A percentile compares a stretch with the other conserved stretches of the same genome.
Conservation (phyloP, 1,284 basidiomycete species). For the Malassezia caprae region DNA sequence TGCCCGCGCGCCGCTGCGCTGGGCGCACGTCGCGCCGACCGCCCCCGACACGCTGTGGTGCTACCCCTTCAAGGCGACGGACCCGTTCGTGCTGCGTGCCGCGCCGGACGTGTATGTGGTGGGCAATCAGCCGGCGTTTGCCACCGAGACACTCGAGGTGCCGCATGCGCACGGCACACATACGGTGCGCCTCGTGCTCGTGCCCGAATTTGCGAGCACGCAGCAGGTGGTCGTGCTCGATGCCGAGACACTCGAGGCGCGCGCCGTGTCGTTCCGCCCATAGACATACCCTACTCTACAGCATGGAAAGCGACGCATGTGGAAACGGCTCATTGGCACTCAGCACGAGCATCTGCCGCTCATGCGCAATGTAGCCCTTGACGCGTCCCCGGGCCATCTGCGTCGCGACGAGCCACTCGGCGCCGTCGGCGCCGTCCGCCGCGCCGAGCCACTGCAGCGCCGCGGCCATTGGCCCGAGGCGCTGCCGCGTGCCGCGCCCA, state of each 20-base stretch:
- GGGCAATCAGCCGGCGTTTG: slow-evolving; percentile 66
- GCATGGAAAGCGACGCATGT: slow-evolving; percentile 11
- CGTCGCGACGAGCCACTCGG: slow-evolving; percentile 78
- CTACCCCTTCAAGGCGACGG: slow-evolving; percentile 76
- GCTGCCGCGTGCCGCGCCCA: slow-evolving; percentile 21
- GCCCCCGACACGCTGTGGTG: slow-evolving; percentile 98
- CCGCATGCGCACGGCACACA: slow-evolving; percentile 19
- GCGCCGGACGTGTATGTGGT: slow-evolving; percentile 82
- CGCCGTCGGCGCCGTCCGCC: slow-evolving; percentile 55
- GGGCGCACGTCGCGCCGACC: slow-evolving; percentile 93
- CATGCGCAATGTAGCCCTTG: slow-evolving; percentile 90
- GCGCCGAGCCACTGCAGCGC: slow-evolving; percentile 23
- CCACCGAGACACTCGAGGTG: slow-evolving; percentile 53
- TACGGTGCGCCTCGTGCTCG: slow-evolving; percentile 61
- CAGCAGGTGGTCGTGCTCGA: slow-evolving; percentile 60
- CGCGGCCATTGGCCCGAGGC: slow-evolving; percentile 17
- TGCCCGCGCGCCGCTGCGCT: slow-evolving; percentile 69
- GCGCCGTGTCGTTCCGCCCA: slow-evolving; percentile 38
- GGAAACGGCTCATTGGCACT: slow-evolving; percentile 75
- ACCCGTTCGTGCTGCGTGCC: slow-evolving; percentile 77
- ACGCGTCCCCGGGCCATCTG: slow-evolving; percentile 74
- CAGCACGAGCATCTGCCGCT: slow-evolving; percentile 81
- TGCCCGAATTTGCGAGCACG: slow-evolving; percentile 68
- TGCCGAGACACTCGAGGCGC: slow-evolving; percentile 54
- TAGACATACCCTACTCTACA: not conserved